Evolutionary conservation across 208 protist species (phyloP).

Genomic region (Angomonas deanei): DNA sequence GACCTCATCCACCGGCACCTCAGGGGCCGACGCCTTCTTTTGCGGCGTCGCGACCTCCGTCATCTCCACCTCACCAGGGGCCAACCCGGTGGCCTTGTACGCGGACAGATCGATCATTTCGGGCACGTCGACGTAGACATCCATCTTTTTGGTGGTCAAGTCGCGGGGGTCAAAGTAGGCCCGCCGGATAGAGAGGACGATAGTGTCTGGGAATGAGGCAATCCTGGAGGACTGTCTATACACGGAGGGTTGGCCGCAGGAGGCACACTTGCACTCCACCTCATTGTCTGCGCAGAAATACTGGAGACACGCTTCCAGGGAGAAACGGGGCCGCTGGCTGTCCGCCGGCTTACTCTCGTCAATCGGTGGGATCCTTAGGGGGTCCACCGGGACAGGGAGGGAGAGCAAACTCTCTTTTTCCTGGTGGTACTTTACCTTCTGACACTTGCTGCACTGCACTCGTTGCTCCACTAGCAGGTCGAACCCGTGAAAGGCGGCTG

Average conservation of each 20-base stretch:
- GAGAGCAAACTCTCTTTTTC: slow-evolving; percentile 85
- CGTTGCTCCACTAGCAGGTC: slow-evolving; percentile 86
- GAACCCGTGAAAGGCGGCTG: slow-evolving; percentile 39
- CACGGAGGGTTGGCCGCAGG: slow-evolving; percentile 32
- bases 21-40: slow-evolving; percentile 1
- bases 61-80: slow-evolving; percentile 61
- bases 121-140: slow-evolving; percentile 85
- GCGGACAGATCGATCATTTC: slow-evolving; percentile 49
- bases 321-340: slow-evolving; percentile 37
- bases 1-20: slow-evolving; percentile 48
- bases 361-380: slow-evolving; percentile 24
- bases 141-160: slow-evolving; percentile 76
- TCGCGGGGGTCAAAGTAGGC: slow-evolving; percentile 76
- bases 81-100: slow-evolving; percentile 51
- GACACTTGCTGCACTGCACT: slow-evolving; percentile 77
- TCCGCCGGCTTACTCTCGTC: slow-evolving; percentile 35
- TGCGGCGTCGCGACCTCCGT: not conserved
- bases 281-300: slow-evolving; percentile 18
- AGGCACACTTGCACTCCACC: slow-evolving; percentile 71
- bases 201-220: slow-evolving; percentile 81
- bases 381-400: slow-evolving; percentile 81
- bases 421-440: slow-evolving; percentile 85
- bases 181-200: slow-evolving; percentile 71
- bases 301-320: slow-evolving; percentile 63
- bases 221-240: slow-evolving; percentile 58